These are phyloP conservation scores for Syzygium malaccense DNA, from an alignment of 441 rosid species.

Conservation along the genomic window DNA sequence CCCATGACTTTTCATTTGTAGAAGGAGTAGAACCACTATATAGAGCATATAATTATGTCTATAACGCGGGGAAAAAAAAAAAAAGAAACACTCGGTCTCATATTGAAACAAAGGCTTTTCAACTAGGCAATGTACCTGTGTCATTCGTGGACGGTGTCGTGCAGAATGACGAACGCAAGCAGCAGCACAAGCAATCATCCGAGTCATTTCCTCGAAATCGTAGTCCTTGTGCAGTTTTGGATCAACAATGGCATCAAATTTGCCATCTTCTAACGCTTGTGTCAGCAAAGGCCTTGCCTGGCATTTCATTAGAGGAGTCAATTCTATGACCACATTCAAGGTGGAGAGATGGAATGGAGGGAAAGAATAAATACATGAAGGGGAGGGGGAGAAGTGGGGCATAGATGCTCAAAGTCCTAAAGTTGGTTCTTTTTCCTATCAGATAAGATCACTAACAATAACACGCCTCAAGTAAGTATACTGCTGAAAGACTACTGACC, in stretches of 20 bases:
- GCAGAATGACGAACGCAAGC: constrained; percentile 6
- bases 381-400: background rate
- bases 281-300: constrained; percentile 11
- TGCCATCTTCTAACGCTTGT: background rate
- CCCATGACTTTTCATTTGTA: background rate
- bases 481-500: background rate
- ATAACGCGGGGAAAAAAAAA: background rate
- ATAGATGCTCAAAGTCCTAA: background rate
- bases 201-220: background rate
- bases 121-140: background rate
- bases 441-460: background rate
- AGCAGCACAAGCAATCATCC: constrained; percentile 13
- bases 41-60: background rate
- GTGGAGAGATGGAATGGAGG: background rate
- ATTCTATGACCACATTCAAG: background rate
- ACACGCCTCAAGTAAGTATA: background rate
- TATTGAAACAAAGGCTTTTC: background rate
- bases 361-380: background rate
- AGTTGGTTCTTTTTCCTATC: background rate
- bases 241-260: constrained; percentile 2
- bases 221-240: constrained; percentile 3
- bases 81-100: background rate
- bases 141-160: constrained; percentile 9
- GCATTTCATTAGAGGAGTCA: background rate
- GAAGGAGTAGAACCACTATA: background rate